Conservation (phyloP, 148 eudicot species). For the Spergularia bocconei region DNA sequence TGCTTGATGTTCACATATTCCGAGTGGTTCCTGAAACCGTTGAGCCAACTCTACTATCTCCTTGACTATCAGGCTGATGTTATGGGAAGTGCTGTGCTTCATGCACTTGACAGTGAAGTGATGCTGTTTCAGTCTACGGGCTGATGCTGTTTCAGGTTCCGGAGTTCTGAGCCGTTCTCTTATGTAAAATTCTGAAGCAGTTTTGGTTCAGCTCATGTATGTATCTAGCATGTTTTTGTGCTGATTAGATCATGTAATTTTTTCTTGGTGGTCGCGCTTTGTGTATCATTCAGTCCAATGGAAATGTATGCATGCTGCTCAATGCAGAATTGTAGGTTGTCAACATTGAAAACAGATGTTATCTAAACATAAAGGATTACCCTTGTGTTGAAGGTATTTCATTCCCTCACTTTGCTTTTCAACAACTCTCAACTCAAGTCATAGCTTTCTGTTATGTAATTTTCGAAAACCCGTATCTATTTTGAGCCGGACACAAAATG, state of each 20-base stretch:
- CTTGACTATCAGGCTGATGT: conserved; percentile 24
- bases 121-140: neutral
- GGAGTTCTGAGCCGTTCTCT: neutral
- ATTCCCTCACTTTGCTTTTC: too few relatives aligned
- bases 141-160: neutral
- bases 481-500: too few relatives aligned
- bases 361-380: too few relatives aligned
- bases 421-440: too few relatives aligned
- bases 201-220: neutral
- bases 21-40: conserved; percentile 37
- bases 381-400: too few relatives aligned
- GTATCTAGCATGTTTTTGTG: neutral
- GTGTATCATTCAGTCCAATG: neutral
- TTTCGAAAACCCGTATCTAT: too few relatives aligned
- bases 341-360: neutral
- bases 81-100: conserved; percentile 65
- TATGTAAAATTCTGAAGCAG: neutral
- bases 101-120: conserved; percentile 53
- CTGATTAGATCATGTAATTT: neutral
- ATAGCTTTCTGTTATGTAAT: too few relatives aligned
- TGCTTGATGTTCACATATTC: conserved; percentile 44
- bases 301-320: neutral
- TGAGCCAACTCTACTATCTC: conserved; percentile 8
- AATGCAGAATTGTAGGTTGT: neutral
- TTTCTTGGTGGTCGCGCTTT: neutral